A percentile compares a stretch with the other conserved stretches of the same genome.
phyloP scores from a whole-genome alignment of 1,139 yeast species.

The Yamadazyma jaroonii region DNA sequence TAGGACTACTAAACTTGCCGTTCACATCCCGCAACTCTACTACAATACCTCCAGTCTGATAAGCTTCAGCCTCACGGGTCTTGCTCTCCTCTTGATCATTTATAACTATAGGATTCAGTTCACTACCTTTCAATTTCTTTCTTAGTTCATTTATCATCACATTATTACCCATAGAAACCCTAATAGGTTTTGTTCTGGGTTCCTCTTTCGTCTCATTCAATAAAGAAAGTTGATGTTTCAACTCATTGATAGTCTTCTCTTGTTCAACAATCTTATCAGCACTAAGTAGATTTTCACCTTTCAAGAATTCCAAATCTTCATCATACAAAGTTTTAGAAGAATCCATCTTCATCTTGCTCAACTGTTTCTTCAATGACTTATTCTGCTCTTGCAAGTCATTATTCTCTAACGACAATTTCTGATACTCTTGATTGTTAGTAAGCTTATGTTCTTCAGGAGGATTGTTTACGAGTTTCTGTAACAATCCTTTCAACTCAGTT shows the following conservation, averaged over 20 bases:
- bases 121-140: conserved; percentile 9
- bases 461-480: conserved; percentile 10
- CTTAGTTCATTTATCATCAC: conserved; percentile 16
- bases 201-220: conserved; percentile 3
- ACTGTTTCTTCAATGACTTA: conserved; percentile 23
- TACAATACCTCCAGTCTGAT: conserved; percentile 1
- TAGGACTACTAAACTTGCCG: conserved; percentile 6
- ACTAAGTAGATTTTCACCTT: conserved; percentile 13
- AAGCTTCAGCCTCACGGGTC: neutral
- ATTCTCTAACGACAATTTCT: conserved; percentile 30
- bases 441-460: neutral
- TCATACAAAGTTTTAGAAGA: conserved; percentile 17
- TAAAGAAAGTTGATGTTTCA: conserved; percentile 13
- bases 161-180: conserved; percentile 8
- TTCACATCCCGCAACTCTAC: conserved; percentile 7
- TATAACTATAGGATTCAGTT: conserved; percentile 7
- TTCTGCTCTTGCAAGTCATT: conserved; percentile 23
- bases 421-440: neutral
- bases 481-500: conserved; percentile 13
- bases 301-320: conserved; percentile 14
- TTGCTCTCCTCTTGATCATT: neutral
- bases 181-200: conserved; percentile 8
- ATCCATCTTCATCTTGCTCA: conserved; percentile 21
- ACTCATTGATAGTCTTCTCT: conserved; percentile 25
- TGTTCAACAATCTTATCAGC: conserved; percentile 25